Evolutionary conservation across 2,329 filamentous ascomycete species (phyloP).

Genomic region (Ophiostoma sp.): DNA sequence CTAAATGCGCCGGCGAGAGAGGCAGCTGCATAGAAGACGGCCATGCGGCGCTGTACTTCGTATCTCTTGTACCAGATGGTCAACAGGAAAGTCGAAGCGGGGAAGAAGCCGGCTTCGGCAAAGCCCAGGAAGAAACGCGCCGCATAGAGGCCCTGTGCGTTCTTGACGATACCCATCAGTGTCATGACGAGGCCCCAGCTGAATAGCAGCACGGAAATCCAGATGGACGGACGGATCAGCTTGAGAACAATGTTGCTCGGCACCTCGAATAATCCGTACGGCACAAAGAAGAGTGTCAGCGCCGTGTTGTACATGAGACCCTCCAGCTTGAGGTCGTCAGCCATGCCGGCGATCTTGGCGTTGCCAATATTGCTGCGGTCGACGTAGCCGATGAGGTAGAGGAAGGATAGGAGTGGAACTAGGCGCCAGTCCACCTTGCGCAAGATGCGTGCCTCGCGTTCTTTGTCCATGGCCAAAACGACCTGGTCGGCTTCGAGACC

Average conservation of each 20-base stretch:
- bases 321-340: constrained; percentile 24
- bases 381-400: constrained; percentile 29
- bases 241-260: constrained; percentile 47
- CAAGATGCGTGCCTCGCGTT: constrained; percentile 24
- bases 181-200: constrained; percentile 50
- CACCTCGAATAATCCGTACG: constrained; percentile 38
- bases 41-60: constrained; percentile 25
- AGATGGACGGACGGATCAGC: constrained; percentile 41
- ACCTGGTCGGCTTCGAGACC: constrained; percentile 24
- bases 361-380: constrained; percentile 31
- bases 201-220: constrained; percentile 43
- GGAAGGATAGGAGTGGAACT: constrained; percentile 28
- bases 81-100: constrained; percentile 32
- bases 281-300: constrained; percentile 30
- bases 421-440: constrained; percentile 27
- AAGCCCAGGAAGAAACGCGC: constrained; percentile 48
- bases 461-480: constrained; percentile 18
- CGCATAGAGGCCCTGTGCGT: constrained; percentile 42
- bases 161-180: constrained; percentile 48
- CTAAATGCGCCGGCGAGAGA: constrained; percentile 25
- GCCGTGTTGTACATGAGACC: constrained; percentile 29
- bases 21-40: constrained; percentile 26
- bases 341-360: constrained; percentile 27
- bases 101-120: constrained; percentile 50
- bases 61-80: constrained; percentile 27